phyloP scores from a whole-genome alignment of 2,329 filamentous ascomycete genomes.

The Neonectria neomacrospora region DNA sequence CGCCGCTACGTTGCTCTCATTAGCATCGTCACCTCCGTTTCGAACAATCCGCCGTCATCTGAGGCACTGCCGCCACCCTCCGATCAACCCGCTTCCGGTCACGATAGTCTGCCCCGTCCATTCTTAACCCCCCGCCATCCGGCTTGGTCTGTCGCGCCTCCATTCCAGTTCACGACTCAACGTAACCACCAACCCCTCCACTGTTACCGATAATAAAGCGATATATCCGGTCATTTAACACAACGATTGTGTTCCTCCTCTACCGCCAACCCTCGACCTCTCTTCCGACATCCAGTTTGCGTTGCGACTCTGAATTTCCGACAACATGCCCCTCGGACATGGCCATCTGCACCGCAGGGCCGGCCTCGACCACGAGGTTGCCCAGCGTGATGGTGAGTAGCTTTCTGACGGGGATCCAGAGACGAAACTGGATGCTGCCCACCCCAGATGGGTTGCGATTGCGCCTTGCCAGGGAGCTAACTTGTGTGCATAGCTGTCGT shows the following conservation, averaged over 20 bases:
- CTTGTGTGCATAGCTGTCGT: slow-evolving; percentile 44
- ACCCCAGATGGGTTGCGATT: slow-evolving; percentile 26
- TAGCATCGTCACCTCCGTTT: slow-evolving; percentile 25
- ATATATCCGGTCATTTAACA: slow-evolving; percentile 29
- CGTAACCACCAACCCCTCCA: slow-evolving; percentile 34
- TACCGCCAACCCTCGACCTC: slow-evolving; percentile 1
- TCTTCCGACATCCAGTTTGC: not conserved
- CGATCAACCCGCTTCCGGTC: slow-evolving; percentile 35
- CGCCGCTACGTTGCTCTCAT: slow-evolving; percentile 27
- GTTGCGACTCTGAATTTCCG: not conserved
- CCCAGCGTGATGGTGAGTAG: slow-evolving; percentile 31
- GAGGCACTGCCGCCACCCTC: slow-evolving; percentile 42
- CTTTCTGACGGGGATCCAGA: not conserved
- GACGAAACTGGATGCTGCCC: slow-evolving; percentile 18
- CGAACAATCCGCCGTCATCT: slow-evolving; percentile 27
- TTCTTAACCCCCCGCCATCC: slow-evolving; percentile 40
- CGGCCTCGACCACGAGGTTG: slow-evolving; percentile 45
- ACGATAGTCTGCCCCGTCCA: slow-evolving; percentile 40
- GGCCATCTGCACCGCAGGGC: slow-evolving; percentile 44
- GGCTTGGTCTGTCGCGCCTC: not conserved
- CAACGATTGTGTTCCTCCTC: not conserved
- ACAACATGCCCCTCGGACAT: slow-evolving; percentile 48
- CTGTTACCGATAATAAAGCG: slow-evolving; percentile 21
- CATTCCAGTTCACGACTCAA: slow-evolving; percentile 46
- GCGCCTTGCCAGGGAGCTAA: slow-evolving; percentile 27